These are phyloP conservation scores for Knoxdaviesia proteae DNA, from an alignment of 2,329 filamentous ascomycete species.

Conservation along the genomic window DNA sequence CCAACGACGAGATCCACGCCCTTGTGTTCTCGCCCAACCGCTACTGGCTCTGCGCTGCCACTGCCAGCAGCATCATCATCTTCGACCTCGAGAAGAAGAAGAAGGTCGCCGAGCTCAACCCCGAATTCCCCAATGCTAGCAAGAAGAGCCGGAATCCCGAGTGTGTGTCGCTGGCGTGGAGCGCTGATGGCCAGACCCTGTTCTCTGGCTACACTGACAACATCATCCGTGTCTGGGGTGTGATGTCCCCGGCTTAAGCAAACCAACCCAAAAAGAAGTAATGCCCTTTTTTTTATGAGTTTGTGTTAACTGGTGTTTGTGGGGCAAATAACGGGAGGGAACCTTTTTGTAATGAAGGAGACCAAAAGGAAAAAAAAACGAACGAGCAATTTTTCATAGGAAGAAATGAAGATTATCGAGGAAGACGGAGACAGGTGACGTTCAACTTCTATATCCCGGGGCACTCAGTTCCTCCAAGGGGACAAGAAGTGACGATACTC, in stretches of 20 bases:
- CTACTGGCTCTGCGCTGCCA: slow-evolving; percentile 99
- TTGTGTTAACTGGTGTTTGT: slow-evolving; percentile 4
- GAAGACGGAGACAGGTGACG: no score
- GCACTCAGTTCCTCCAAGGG: neutral
- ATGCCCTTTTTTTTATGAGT: slow-evolving; percentile 1
- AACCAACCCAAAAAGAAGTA: slow-evolving; percentile 1
- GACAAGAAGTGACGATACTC: neutral
- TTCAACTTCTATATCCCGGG: neutral
- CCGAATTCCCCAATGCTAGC: slow-evolving; percentile 74
- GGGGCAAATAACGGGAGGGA: slow-evolving; percentile 4
- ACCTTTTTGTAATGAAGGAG: neutral
- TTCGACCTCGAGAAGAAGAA: slow-evolving; percentile 99
- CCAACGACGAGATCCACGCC: slow-evolving; percentile 99
- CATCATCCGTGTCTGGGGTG: slow-evolving; percentile 94
- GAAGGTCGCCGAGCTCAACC: slow-evolving; percentile 99
- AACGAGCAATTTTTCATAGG: neutral
- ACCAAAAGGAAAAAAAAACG: slow-evolving; percentile 1
- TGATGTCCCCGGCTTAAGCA: slow-evolving; percentile 75
- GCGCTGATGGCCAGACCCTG: slow-evolving; percentile 93
- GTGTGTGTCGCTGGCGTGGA: slow-evolving; percentile 95
- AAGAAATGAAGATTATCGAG: no score
- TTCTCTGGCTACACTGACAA: slow-evolving; percentile 99
- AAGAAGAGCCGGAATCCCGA: slow-evolving; percentile 99
- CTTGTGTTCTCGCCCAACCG: slow-evolving; percentile 99
- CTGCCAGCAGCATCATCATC: slow-evolving; percentile 96